Percentiles rank a stretch among this genome's conserved stretches.
Conservation (phyloP, 495 filamentous ascomycete species). For the Penicillium nucicola region DNA sequence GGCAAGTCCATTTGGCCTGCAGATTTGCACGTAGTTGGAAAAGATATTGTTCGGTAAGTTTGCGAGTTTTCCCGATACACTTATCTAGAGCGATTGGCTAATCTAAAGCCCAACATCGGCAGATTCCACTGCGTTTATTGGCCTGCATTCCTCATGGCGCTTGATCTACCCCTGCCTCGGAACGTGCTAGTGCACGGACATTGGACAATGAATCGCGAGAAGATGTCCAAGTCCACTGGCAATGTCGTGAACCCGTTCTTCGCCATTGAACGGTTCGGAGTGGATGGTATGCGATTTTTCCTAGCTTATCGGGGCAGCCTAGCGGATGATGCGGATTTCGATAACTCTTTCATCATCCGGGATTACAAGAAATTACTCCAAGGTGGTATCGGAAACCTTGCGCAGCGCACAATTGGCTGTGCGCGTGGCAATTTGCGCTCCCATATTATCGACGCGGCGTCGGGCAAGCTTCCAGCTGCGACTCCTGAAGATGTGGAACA, state of each 20-base stretch:
- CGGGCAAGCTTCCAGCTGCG: slow-evolving; percentile 27
- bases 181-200: slow-evolving; percentile 86
- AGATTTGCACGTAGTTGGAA: slow-evolving; percentile 88
- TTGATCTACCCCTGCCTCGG: slow-evolving; percentile 78
- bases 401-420: slow-evolving; percentile 62
- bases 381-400: slow-evolving; percentile 73
- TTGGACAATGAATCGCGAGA: slow-evolving; percentile 84
- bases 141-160: slow-evolving; percentile 91
- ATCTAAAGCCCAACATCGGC: slow-evolving; percentile 4
- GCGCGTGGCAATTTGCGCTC: slow-evolving; percentile 62
- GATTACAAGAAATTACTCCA: slow-evolving; percentile 78
- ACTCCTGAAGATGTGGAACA: slow-evolving; percentile 28
- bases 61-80: slow-evolving; percentile 2
- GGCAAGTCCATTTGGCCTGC: slow-evolving; percentile 75
- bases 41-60: slow-evolving; percentile 79
- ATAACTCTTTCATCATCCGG: slow-evolving; percentile 68
- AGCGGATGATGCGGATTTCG: slow-evolving; percentile 74
- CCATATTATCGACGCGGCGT: slow-evolving; percentile 45
- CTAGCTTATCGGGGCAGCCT: slow-evolving; percentile 75
- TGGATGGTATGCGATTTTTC: slow-evolving; percentile 86
- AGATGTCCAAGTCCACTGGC: slow-evolving; percentile 94
- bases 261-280: slow-evolving; percentile 82
- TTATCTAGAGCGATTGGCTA: not conserved
- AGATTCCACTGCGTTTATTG: slow-evolving; percentile 96
- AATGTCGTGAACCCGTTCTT: slow-evolving; percentile 96